A percentile compares a stretch with the other conserved stretches of the same genome.
phyloP scores from a whole-genome alignment of 116 monocot species.

The Zostera marina region DNA sequence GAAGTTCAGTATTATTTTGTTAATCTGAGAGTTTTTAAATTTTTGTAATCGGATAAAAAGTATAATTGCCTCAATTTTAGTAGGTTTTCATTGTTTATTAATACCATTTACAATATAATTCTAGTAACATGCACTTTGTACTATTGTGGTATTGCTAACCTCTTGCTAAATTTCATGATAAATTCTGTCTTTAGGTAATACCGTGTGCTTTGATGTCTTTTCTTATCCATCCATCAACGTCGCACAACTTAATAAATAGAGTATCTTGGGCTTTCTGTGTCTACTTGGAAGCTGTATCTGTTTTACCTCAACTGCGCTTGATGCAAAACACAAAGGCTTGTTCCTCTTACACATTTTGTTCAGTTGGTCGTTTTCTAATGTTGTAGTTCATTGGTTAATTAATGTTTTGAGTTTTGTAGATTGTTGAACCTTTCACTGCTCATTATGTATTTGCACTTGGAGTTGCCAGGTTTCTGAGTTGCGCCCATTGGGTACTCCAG shows the following conservation, averaged over 20 bases:
- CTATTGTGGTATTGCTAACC: background rate
- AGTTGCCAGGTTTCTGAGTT: constrained; percentile 59
- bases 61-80: too few relatives aligned
- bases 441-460: constrained; percentile 81
- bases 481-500: constrained; percentile 81
- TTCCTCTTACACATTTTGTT: background rate
- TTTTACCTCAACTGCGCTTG: constrained; percentile 60
- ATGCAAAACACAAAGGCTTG: constrained; percentile 80
- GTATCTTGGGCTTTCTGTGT: constrained; percentile 86
- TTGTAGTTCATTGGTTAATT: background rate
- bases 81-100: too few relatives aligned
- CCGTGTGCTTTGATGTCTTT: constrained; percentile 59
- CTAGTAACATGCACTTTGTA: background rate
- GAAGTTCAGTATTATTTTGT: too few relatives aligned
- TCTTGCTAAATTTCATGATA: background rate
- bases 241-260: constrained; percentile 46
- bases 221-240: constrained; percentile 50
- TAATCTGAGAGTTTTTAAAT: too few relatives aligned
- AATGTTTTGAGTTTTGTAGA: constrained; percentile 20
- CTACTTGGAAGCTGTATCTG: constrained; percentile 75
- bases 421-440: constrained; percentile 77
- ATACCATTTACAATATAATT: too few relatives aligned
- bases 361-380: background rate
- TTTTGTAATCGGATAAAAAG: too few relatives aligned
- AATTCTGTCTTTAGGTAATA: constrained; percentile 20